Evolutionary conservation across 495 filamentous ascomycete species (phyloP).

Genomic region (Penicillium ucsense): DNA sequence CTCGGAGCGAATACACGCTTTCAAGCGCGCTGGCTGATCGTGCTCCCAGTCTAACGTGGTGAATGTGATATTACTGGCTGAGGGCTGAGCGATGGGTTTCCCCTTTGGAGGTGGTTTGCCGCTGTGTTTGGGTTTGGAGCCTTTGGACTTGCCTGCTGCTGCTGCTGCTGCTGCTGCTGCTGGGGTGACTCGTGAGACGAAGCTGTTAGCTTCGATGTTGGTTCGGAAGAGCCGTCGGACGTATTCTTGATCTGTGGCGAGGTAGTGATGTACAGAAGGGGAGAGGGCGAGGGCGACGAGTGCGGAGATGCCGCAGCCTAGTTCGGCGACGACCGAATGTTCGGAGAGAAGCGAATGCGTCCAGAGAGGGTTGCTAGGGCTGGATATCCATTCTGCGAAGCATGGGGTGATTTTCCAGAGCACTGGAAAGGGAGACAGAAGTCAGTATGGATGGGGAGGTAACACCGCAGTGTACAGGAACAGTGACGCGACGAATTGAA

Average conservation of each 20-base stretch:
- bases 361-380: slow-evolving; percentile 56
- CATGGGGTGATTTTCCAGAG: slow-evolving; percentile 88
- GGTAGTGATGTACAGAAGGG: slow-evolving; percentile 50
- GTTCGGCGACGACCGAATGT: slow-evolving; percentile 58
- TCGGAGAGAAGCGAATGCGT: slow-evolving; percentile 40
- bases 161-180: not conserved
- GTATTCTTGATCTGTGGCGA: slow-evolving; percentile 86
- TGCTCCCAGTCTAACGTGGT: slow-evolving; percentile 37
- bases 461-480: too few species aligned
- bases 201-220: slow-evolving; percentile 61
- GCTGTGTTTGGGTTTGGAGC: not conserved
- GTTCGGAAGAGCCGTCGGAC: slow-evolving; percentile 61
- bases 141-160: not conserved
- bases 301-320: slow-evolving; percentile 80
- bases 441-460: not conserved
- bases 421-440: slow-evolving; percentile 34
- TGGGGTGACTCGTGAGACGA: not conserved
- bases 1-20: slow-evolving; percentile 14
- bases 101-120: slow-evolving; percentile 16
- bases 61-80: slow-evolving; percentile 28
- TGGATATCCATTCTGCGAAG: slow-evolving; percentile 72
- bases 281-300: slow-evolving; percentile 59
- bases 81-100: slow-evolving; percentile 1
- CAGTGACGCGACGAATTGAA: too few species aligned
- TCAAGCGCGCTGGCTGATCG: slow-evolving; percentile 25